Evolutionary conservation across 345 rosid genomes (phyloP).

Genomic region (Citrus glauca): DNA sequence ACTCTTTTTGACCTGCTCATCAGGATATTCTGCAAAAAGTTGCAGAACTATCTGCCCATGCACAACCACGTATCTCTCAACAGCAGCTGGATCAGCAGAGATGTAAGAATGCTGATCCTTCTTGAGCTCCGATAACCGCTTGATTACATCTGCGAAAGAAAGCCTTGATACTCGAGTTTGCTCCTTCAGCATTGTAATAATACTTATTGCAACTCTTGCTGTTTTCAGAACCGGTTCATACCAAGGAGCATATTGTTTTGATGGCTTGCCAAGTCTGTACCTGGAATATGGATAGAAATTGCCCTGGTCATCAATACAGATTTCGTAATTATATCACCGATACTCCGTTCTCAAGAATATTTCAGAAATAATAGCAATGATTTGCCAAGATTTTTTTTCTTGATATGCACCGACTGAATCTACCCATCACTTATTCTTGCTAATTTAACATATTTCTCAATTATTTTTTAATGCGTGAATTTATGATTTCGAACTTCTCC

Average conservation of each 20-base stretch:
- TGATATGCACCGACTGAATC: not conserved
- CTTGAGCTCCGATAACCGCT: conserved; percentile 44
- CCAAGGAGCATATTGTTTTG: conserved; percentile 81
- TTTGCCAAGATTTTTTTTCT: not conserved
- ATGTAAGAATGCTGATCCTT: conserved; percentile 49
- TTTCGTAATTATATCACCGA: not conserved
- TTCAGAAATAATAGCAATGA: not conserved
- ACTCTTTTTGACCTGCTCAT: conserved; percentile 41
- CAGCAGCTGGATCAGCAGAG: conserved; percentile 54
- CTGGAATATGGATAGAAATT: conserved; percentile 31
- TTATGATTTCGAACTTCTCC: not conserved
- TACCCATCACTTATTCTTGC: not conserved
- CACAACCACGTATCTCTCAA: conserved; percentile 70
- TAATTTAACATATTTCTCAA: not conserved
- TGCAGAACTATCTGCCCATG: conserved; percentile 81
- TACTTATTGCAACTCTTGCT: conserved; percentile 61
- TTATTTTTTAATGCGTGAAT: not conserved
- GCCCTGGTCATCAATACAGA: not conserved
- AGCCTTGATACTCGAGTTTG: conserved; percentile 56
- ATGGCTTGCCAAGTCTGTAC: conserved; percentile 89
- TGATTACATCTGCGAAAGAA: conserved; percentile 55
- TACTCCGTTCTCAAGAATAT: not conserved
- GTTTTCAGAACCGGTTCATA: conserved; percentile 63
- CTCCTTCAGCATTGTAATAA: conserved; percentile 53
- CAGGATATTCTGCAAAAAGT: conserved; percentile 62